Evolutionary conservation across 257 asterid species (phyloP).

Genomic region (Echites panduratus): DNA sequence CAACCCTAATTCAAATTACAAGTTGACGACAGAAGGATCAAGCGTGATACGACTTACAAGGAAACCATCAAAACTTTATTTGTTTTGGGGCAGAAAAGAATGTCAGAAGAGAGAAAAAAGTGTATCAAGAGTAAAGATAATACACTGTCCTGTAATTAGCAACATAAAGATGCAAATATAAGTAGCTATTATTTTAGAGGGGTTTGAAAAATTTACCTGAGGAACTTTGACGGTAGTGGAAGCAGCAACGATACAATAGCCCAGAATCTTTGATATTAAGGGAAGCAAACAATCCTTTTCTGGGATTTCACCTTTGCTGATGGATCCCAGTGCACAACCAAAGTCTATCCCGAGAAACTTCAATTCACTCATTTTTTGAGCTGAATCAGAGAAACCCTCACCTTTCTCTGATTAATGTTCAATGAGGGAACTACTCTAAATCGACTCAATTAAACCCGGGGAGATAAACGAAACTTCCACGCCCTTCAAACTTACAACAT

Average conservation of each 20-base stretch:
- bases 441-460: background rate
- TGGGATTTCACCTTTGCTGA: conserved; percentile 71
- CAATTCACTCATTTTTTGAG: conserved; percentile 46
- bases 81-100: background rate
- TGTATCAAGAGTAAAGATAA: conserved; percentile 17
- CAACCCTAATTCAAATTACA: background rate
- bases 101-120: background rate
- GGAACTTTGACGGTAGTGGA: conserved; percentile 97
- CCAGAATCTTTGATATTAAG: conserved; percentile 74
- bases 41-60: background rate
- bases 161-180: background rate
- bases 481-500: background rate
- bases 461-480: background rate
- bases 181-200: conserved; percentile 5
- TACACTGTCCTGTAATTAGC: background rate
- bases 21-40: background rate
- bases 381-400: background rate
- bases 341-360: conserved; percentile 85
- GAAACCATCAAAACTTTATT: conserved; percentile 13
- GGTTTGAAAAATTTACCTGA: conserved; percentile 42
- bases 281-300: conserved; percentile 94
- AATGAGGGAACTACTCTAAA: background rate
- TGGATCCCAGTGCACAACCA: conserved; percentile 74
- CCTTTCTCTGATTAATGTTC: background rate
- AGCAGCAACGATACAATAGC: conserved; percentile 92